Conservation (phyloP, 352 stramenopile species). For the Phytophthora sojae region DNA sequence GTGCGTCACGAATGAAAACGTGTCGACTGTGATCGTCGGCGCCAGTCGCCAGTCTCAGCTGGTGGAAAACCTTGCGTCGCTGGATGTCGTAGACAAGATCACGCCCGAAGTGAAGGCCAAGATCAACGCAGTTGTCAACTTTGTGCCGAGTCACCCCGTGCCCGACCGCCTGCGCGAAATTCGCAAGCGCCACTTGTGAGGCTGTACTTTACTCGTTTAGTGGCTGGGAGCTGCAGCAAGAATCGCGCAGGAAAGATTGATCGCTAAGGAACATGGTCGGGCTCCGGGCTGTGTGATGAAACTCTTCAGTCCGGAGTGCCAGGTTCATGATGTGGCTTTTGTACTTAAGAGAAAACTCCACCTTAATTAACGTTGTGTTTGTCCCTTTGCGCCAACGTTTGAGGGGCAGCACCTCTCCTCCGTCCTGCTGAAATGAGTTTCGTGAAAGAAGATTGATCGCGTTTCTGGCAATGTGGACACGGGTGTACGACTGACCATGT, state of each 20-base stretch:
- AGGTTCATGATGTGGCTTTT: background rate
- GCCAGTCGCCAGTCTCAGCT: background rate
- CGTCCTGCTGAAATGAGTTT: no score
- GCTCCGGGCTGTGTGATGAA: no score
- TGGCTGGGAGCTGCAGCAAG: background rate
- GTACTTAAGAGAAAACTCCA: no score
- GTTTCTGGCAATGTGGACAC: no score
- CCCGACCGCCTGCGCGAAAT: background rate
- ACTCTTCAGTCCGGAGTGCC: background rate
- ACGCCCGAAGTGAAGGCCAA: background rate
- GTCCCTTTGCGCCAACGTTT: no score
- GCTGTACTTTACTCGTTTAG: background rate
- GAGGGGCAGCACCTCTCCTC: no score
- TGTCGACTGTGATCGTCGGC: background rate
- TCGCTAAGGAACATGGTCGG: no score
- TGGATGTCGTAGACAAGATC: background rate
- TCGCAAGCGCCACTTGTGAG: background rate
- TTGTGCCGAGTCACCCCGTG: background rate
- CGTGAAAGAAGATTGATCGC: no score
- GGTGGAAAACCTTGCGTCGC: background rate
- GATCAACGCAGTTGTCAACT: background rate
- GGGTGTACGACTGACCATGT: no score
- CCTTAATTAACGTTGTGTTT: no score
- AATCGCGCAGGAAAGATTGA: background rate
- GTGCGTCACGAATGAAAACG: background rate